Percentiles rank a stretch among this genome's conserved stretches.
Evolutionary conservation across 495 filamentous ascomycete species (phyloP).

Genomic region (Aspergillus haitiensis): DNA sequence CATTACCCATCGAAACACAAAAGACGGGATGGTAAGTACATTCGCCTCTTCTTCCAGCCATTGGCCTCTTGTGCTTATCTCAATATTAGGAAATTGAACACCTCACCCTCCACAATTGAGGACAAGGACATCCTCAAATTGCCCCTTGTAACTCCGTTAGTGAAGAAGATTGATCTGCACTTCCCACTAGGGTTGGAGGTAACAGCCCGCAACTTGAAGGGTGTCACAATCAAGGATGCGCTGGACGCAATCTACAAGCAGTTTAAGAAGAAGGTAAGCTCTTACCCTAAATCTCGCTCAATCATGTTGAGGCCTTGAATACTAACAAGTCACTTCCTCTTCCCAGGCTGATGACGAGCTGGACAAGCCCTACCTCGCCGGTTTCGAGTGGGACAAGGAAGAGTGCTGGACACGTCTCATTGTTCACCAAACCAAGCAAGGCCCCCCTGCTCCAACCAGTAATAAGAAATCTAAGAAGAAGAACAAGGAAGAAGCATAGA

Average conservation of each 20-base stretch:
- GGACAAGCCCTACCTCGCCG: constrained; percentile 74
- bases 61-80: constrained; percentile 13
- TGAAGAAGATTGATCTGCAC: constrained; percentile 91
- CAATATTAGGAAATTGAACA: constrained; percentile 79
- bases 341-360: constrained; percentile 84
- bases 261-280: constrained; percentile 82
- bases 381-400: constrained; percentile 94
- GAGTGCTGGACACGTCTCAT: constrained; percentile 74
- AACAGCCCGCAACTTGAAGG: constrained; percentile 84
- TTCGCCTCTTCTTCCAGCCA: not conserved
- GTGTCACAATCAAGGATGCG: constrained; percentile 93
- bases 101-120: constrained; percentile 69
- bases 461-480: constrained; percentile 73
- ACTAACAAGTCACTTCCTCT: constrained; percentile 19
- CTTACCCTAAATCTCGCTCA: not conserved
- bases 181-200: constrained; percentile 86
- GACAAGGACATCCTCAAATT: constrained; percentile 82
- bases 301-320: constrained; percentile 7
- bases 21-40: constrained; percentile 78
- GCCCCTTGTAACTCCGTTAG: constrained; percentile 70
- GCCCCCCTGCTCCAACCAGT: constrained; percentile 46
- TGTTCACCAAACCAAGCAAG: constrained; percentile 79
- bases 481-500: constrained; percentile 49
- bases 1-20: constrained; percentile 85
- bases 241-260: constrained; percentile 91